A percentile compares a stretch with the other conserved stretches of the same genome.
Evolutionary conservation across 2,329 filamentous ascomycete species (phyloP).

Genomic region (Cercospora brassicicola): DNA sequence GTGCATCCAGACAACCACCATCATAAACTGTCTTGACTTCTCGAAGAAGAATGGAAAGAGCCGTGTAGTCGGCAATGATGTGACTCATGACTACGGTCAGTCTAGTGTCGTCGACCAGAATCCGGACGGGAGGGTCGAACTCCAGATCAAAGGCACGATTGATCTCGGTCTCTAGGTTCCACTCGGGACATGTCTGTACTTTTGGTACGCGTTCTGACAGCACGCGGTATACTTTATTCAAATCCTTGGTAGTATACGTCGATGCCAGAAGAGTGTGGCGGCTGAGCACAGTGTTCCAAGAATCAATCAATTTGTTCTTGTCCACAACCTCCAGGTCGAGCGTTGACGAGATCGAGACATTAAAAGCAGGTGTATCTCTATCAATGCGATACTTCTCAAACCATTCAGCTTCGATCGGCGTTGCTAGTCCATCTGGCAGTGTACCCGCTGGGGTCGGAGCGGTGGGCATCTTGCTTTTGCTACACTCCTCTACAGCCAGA

Average conservation of each 20-base stretch:
- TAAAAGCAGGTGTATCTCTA: neutral
- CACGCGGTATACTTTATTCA: neutral
- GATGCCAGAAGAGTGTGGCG: neutral
- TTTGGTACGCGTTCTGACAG: neutral
- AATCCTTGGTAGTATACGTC: neutral
- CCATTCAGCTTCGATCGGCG: neutral
- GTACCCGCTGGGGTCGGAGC: neutral
- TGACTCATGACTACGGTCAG: neutral
- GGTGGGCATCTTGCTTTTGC: neutral
- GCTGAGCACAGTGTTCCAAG: conserved; percentile 5
- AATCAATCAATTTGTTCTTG: neutral
- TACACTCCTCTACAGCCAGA: neutral
- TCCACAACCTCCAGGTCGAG: neutral
- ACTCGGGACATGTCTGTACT: neutral
- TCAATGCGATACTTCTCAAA: neutral
- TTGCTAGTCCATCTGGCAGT: neutral
- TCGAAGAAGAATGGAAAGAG: neutral
- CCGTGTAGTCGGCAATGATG: neutral
- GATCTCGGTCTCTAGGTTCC: neutral
- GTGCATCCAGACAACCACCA: neutral
- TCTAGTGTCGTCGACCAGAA: neutral
- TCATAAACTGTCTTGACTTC: neutral
- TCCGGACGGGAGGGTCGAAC: neutral
- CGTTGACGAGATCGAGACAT: neutral
- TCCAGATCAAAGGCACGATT: neutral